Percentiles rank a stretch among this genome's conserved stretches.
These are phyloP conservation scores for Leccinum longicurvipes DNA, from an alignment of 768 basidiomycete genomes.

Conservation along the genomic window DNA sequence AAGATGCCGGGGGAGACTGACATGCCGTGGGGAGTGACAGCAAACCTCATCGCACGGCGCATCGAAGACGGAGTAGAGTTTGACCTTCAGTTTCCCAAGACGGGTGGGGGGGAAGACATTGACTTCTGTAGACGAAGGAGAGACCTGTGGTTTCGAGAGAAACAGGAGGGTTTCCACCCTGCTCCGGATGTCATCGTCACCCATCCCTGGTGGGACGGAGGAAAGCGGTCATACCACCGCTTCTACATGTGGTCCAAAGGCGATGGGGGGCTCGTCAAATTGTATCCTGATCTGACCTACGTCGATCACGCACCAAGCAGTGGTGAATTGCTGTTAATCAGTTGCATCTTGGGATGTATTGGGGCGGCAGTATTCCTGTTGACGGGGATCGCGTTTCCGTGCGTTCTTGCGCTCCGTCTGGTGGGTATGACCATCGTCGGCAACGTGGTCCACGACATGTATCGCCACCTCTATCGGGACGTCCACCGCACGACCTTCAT, in stretches of 20 bases:
- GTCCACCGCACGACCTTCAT: slow-evolving; percentile 30
- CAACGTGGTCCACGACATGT: slow-evolving; percentile 48
- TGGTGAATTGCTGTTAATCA: slow-evolving; percentile 34
- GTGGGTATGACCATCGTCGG: slow-evolving; percentile 31
- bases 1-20: slow-evolving; percentile 41
- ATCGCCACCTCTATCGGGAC: slow-evolving; percentile 45
- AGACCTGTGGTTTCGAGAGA: slow-evolving; percentile 32
- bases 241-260: slow-evolving; percentile 61
- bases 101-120: slow-evolving; percentile 63
- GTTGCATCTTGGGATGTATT: slow-evolving; percentile 7
- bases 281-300: slow-evolving; percentile 48
- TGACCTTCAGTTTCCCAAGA: slow-evolving; percentile 52
- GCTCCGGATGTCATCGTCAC: slow-evolving; percentile 49
- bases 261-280: slow-evolving; percentile 47
- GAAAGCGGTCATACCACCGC: slow-evolving; percentile 43
- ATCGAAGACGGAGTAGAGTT: slow-evolving; percentile 44
- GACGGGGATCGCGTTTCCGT: slow-evolving; percentile 8
- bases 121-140: slow-evolving; percentile 54
- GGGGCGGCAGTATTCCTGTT: slow-evolving; percentile 18
- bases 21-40: slow-evolving; percentile 63
- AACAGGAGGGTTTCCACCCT: slow-evolving; percentile 42
- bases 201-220: slow-evolving; percentile 58
- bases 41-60: slow-evolving; percentile 52
- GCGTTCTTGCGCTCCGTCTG: slow-evolving; percentile 20
- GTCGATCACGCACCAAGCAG: slow-evolving; percentile 45